These are phyloP conservation scores for Pseudogymnoascus sp. DNA, from an alignment of 2,329 filamentous ascomycete genomes.

Conservation along the genomic window DNA sequence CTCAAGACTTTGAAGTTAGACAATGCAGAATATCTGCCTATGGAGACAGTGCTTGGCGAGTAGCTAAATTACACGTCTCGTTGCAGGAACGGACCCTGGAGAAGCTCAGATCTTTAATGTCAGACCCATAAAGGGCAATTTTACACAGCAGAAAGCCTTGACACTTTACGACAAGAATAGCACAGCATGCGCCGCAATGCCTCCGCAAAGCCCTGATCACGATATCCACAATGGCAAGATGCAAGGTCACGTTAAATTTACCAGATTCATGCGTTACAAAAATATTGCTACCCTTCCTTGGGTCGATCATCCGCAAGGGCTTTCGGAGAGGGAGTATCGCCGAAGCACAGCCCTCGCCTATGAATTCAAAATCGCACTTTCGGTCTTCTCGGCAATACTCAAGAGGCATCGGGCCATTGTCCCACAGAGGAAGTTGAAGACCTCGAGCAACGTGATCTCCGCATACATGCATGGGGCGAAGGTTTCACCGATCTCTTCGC, in stretches of 20 bases:
- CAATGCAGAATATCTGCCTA: not conserved
- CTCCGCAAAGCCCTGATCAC: not conserved
- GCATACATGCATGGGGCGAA: not conserved
- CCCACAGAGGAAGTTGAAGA: slow-evolving; percentile 1
- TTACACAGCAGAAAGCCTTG: slow-evolving; percentile 2
- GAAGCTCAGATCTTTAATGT: slow-evolving; percentile 2
- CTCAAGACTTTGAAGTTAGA: not conserved
- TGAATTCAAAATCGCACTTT: not conserved
- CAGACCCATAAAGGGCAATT: slow-evolving; percentile 1
- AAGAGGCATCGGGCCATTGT: not conserved
- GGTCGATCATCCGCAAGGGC: not conserved
- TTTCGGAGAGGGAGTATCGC: not conserved
- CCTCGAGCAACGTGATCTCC: not conserved
- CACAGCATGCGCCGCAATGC: not conserved
- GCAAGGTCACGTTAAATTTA: not conserved
- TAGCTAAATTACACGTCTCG: slow-evolving; percentile 7
- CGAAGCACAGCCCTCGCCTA: slow-evolving; percentile 5
- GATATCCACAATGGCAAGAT: not conserved
- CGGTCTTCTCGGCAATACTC: not conserved
- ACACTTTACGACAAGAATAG: slow-evolving; percentile 6
- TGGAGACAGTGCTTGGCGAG: not conserved
- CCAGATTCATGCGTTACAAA: not conserved
- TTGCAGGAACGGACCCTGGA: not conserved
- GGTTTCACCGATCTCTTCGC: slow-evolving; percentile 3
- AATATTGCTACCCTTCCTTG: not conserved